Base-by-base conservation (phyloP, 306 rosid genomes). In the Trifolium repens region DNA sequence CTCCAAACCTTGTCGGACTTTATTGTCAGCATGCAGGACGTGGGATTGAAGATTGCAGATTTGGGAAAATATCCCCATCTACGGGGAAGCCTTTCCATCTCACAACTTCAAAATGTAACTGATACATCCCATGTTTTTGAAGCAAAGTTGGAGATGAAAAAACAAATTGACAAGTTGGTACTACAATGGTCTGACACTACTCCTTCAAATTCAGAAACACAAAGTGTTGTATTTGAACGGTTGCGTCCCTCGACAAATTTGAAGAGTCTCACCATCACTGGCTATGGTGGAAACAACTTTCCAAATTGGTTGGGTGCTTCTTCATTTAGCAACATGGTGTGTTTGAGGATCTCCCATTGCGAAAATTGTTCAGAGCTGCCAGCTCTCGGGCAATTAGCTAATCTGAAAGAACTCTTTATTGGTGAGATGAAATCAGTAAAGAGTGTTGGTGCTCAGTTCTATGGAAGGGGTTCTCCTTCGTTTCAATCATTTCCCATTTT, bases 401-500 rank as follows among this genome's bases (percentile, higher is more conserved):
- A 17, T 58, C 47, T 80, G 7, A n/a, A 39, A 64, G n/a, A 64
- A 64, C 84, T 80, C 43, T 4, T 8, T n/a, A 65, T 69, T 68
- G 4, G 0, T 3, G 9, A 1, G 5, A 52, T 52, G 58, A 7
- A 52, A n/a, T 52, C 58, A 52, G 1, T 52, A 7, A 52, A 52
- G 58, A 52, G 58, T 2, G 4, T 52, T 52, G 80, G 59, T 53
- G 5, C 35, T 24, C 53, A 74, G 9, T 80, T 80, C 24, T 39
- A 37, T 16, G 73, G 80, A 22, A 54, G 58, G 37, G 0, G 2
- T 35, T 10, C 17, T 5, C 24, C 30, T 75, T 64, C 43, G 14
- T 52, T 64, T 65, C 73, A 54, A 40, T 37, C 68, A 6, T 76
- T 76, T 76, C 73, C 80, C 22, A 67, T 16, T 10, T 26, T 77